Evolutionary conservation across 352 stramenopile species (phyloP), one percentile per base, ranked within the genome.

Genomic region (Globisporangium viniferum): DNA sequence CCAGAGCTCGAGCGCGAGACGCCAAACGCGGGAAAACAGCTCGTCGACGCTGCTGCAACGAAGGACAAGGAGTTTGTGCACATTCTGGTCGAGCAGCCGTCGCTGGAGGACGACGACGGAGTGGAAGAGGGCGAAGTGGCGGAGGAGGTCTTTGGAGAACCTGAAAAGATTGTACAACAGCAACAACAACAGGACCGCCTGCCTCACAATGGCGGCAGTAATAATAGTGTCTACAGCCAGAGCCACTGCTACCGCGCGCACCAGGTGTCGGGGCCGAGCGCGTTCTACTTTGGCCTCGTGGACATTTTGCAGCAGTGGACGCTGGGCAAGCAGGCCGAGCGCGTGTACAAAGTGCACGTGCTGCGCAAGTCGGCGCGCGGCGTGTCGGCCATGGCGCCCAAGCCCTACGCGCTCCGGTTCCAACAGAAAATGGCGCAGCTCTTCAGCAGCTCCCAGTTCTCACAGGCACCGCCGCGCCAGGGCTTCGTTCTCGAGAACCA

Each of bases 231-330:
- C 44, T 53, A 72, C 39, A 22, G 5, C 3, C 29, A 65, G 20
- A 68, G 54, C 39, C 83, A 92, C 62, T 76, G 81, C 22, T 93
- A 92, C 55, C 70, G 81, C 39, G 88, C 86, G 51, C 80, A 94
- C 65, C 85, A 91, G 59, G 86, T 96, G 2, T 93, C 88, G 1
- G 90, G 89, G 0, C 89, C 91, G 20, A 94, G 88, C 66, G 83
- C 82, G 62, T 97, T 97, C 64, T 97, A 96, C 82, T 87, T 97
- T 58, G 91, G 91, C 0, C 72, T 97, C 5, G 93, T 97, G 2
- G 91, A 97, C 63, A 91, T 97, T 14, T 71, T 97, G 53, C 91
- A 97, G 75, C 77, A 89, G 65, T 97, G 89, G 89, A 97, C 88
- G 6, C 64, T 94, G 0, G 44, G 68, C 0, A 97, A 97, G 66